phyloP scores from a whole-genome alignment of 805 yeast species.

The Lipomyces oligophaga region DNA sequence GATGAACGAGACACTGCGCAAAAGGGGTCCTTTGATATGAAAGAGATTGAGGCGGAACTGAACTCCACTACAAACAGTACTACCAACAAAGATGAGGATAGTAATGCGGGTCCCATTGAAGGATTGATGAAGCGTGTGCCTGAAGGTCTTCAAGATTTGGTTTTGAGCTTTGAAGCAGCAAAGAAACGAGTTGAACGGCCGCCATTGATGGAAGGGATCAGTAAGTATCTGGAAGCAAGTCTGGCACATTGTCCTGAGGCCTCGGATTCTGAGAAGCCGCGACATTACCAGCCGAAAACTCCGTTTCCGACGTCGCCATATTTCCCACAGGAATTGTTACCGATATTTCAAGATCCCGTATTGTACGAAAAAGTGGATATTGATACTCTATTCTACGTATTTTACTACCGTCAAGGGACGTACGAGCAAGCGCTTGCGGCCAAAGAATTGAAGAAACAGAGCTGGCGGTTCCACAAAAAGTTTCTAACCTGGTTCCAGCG shows the following conservation, averaged over 20 bases:
- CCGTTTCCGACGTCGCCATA: constrained; percentile 88
- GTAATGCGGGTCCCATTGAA: constrained; percentile 1
- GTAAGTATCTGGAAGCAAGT: constrained; percentile 67
- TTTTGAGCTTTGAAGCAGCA: constrained; percentile 41
- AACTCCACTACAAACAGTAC: constrained; percentile 6
- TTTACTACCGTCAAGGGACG: constrained; percentile 76
- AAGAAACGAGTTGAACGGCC: constrained; percentile 49
- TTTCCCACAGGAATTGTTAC: constrained; percentile 78
- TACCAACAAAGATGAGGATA: background rate
- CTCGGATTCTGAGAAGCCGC: constrained; percentile 80
- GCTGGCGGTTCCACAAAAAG: constrained; percentile 76
- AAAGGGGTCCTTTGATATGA: constrained; percentile 10
- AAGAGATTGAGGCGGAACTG: constrained; percentile 23
- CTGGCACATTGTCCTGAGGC: constrained; percentile 90
- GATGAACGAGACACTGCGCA: constrained; percentile 1
- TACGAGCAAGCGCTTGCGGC: constrained; percentile 76
- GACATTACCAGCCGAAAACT: constrained; percentile 66
- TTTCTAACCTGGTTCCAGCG: constrained; percentile 78
- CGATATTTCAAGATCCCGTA: constrained; percentile 50
- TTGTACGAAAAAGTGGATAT: constrained; percentile 69
- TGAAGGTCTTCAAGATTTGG: constrained; percentile 42
- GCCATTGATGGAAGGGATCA: constrained; percentile 51
- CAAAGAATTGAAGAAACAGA: constrained; percentile 68
- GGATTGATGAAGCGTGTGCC: constrained; percentile 35
- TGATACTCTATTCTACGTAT: constrained; percentile 87